A percentile compares a stretch with the other conserved stretches of the same genome.
These are phyloP conservation scores for Telfairia occidentalis DNA, from an alignment of 331 rosid species.

Conservation along the genomic window DNA sequence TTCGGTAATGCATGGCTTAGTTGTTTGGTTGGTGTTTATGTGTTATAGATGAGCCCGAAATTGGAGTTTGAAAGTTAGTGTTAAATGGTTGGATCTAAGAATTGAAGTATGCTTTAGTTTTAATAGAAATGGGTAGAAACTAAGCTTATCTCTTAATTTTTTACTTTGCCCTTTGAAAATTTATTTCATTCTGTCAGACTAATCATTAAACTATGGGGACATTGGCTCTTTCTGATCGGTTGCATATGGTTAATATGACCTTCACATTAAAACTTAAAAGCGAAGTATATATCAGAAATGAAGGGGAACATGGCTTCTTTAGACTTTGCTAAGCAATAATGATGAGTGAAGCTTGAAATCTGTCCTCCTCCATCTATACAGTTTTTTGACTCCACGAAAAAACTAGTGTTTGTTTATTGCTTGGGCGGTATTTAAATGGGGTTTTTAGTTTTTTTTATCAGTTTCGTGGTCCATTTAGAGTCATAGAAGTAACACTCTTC, in stretches of 20 bases:
- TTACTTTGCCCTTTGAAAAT: neutral
- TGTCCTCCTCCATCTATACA: neutral
- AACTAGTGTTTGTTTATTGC: neutral
- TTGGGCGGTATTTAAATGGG: neutral
- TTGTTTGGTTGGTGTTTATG: neutral
- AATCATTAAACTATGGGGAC: neutral
- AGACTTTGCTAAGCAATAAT: neutral
- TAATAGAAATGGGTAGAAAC: neutral
- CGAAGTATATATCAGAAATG: neutral
- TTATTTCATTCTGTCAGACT: neutral
- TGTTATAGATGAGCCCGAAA: neutral
- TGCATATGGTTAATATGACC: neutral
- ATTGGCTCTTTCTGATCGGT: neutral
- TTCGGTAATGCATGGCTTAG: neutral
- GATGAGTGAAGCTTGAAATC: neutral
- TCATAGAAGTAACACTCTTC: neutral
- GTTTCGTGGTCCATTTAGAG: neutral
- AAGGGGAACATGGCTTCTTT: neutral
- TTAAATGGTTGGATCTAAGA: neutral
- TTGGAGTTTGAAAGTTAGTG: neutral
- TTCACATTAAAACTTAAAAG: neutral
- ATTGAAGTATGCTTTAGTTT: neutral
- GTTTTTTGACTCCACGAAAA: neutral
- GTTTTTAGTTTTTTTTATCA: neutral
- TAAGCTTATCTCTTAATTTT: neutral